These are phyloP conservation scores for Backusella morwellensis DNA, from an alignment of 192 early-diverging fungal species.

Conservation along the genomic window DNA sequence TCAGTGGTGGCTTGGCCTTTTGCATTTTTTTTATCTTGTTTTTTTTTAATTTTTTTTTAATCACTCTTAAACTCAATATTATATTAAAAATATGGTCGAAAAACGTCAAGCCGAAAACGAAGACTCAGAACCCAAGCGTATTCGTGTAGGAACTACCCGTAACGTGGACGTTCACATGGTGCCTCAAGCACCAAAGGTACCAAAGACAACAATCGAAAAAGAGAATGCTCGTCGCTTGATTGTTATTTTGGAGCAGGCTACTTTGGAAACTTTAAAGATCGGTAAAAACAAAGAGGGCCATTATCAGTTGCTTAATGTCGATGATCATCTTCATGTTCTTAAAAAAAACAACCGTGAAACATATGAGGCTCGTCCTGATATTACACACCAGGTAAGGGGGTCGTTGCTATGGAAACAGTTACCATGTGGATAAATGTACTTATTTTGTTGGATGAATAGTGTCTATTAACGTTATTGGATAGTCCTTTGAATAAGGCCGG, in stretches of 20 bases:
- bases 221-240: constrained; percentile 81
- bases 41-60: constrained; percentile 4
- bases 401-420: not conserved
- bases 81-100: not conserved
- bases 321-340: constrained; percentile 91
- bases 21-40: constrained; percentile 12
- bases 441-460: constrained; percentile 42
- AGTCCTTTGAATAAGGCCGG: constrained; percentile 99
- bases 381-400: constrained; percentile 82
- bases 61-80: not conserved
- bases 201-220: constrained; percentile 74
- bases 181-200: constrained; percentile 72
- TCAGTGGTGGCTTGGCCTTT: not conserved
- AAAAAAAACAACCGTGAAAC: constrained; percentile 79
- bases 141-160: constrained; percentile 30
- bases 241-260: constrained; percentile 89
- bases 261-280: constrained; percentile 90
- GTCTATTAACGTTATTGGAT: constrained; percentile 93
- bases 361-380: constrained; percentile 87
- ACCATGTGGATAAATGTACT: not conserved
- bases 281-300: constrained; percentile 70
- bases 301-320: constrained; percentile 94
- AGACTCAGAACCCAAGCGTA: constrained; percentile 25
- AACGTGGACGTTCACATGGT: constrained; percentile 48
- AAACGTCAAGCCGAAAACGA: constrained; percentile 1